Percentiles rank a stretch among this genome's conserved stretches.
Evolutionary conservation across 495 filamentous ascomycete genomes (phyloP).

Genomic region (Oidiodendron maius): DNA sequence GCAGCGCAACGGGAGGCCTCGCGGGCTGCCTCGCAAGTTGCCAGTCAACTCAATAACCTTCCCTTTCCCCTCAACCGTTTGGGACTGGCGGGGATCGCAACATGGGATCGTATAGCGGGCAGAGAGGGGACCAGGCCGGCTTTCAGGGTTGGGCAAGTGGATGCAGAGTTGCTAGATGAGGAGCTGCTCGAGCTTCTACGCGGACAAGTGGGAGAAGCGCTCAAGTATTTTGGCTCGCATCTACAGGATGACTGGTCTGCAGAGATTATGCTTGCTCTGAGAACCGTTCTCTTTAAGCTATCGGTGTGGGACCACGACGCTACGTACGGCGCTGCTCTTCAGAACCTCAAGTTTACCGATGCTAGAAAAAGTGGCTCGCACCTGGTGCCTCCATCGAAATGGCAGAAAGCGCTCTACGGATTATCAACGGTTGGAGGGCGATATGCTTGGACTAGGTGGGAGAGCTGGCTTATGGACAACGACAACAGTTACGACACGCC

Average conservation of each 20-base stretch:
- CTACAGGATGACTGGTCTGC: slow-evolving; percentile 73
- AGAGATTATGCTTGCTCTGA: slow-evolving; percentile 74
- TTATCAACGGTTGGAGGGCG: slow-evolving; percentile 79
- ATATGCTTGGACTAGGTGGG: slow-evolving; percentile 88
- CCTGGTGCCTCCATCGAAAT: slow-evolving; percentile 54
- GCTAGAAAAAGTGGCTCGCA: slow-evolving; percentile 61
- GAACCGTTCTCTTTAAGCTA: slow-evolving; percentile 84
- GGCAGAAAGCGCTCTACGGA: slow-evolving; percentile 82
- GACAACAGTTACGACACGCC: slow-evolving; percentile 66
- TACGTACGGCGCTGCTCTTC: slow-evolving; percentile 87
- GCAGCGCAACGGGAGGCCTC: slow-evolving; percentile 52
- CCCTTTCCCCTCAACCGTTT: slow-evolving; percentile 61
- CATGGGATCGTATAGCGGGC: slow-evolving; percentile 68
- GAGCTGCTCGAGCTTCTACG: slow-evolving; percentile 83
- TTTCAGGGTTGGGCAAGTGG: slow-evolving; percentile 93
- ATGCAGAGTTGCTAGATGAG: slow-evolving; percentile 92
- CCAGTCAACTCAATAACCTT: slow-evolving; percentile 45
- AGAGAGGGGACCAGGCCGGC: slow-evolving; percentile 75
- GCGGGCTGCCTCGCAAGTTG: slow-evolving; percentile 34
- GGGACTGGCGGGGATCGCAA: slow-evolving; percentile 45
- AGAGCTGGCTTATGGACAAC: slow-evolving; percentile 71
- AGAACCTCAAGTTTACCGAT: slow-evolving; percentile 86
- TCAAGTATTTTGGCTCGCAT: slow-evolving; percentile 77
- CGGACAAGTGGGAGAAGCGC: slow-evolving; percentile 78
- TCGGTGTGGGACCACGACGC: slow-evolving; percentile 95